Evolutionary conservation across 2,329 filamentous ascomycete species (phyloP).

Genomic region (Aschersonia sp.): DNA sequence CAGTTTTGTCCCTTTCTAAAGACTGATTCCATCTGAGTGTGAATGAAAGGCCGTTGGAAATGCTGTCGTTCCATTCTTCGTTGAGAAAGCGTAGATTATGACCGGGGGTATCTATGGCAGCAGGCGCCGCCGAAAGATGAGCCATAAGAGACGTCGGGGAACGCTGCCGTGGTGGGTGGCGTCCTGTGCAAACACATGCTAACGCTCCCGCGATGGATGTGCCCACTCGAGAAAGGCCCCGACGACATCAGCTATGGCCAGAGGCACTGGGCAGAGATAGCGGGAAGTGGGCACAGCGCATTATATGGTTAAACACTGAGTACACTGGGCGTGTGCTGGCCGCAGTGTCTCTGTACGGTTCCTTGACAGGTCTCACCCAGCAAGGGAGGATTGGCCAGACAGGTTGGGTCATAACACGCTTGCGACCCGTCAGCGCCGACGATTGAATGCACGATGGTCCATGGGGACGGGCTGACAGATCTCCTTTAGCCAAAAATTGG

Average conservation of each 20-base stretch:
- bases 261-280: conserved; percentile 2
- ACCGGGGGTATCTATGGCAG: conserved; percentile 7
- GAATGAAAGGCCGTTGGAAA: conserved; percentile 15
- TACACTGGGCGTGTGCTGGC: conserved; percentile 1
- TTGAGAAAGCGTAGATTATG: conserved; percentile 17
- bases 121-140: conserved; percentile 5
- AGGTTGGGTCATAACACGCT: conserved; percentile 9
- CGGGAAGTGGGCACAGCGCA: conserved; percentile 6
- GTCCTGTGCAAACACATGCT: conserved; percentile 1
- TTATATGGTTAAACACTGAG: conserved; percentile 6
- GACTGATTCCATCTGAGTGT: conserved; percentile 16
- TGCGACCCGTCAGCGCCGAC: conserved; percentile 2
- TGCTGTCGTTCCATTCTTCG: conserved; percentile 19
- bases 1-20: conserved; percentile 6
- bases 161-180: not conserved
- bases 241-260: not conserved
- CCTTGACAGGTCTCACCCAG: conserved; percentile 10
- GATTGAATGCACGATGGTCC: conserved; percentile 1
- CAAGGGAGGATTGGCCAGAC: conserved; percentile 11
- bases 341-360: conserved; percentile 1
- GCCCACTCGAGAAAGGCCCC: not conserved
- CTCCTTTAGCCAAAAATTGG: conserved; percentile 4
- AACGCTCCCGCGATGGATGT: not conserved
- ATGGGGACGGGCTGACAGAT: conserved; percentile 1
- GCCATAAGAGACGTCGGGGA: conserved; percentile 7